Evolutionary conservation across 2,329 filamentous ascomycete species (phyloP), one percentile per base, ranked within the genome.

Genomic region (Fusarium brevicatenulatum): DNA sequence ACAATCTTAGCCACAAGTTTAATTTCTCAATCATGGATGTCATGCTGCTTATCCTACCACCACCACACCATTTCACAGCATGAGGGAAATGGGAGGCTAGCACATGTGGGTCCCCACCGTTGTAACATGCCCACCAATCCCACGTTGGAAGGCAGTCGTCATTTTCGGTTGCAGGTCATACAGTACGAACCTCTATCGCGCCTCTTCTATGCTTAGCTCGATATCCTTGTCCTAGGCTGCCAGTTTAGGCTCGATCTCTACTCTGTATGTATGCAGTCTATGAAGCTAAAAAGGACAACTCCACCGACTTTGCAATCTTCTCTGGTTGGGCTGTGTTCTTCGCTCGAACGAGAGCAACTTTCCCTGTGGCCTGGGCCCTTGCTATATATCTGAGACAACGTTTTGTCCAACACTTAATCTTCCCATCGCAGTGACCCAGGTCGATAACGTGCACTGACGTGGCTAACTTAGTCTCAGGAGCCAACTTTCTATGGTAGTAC

Each of bases 101-200:
- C 49, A 69, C 59, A 68, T 66, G 74, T 75, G 74, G 53, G 28
- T 25, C 70, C 36, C 39, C 64, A 55, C 67, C 42, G 60, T 66
- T 74, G 37, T 10, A 52, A 36, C 57, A 67, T 50, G 25, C 55
- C 70, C 67, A 65, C 75, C 75, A 77, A 77, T 77, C 72, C 67
- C 57, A 59, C 43, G 34, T 40, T 39, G 44, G 15, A 49, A 30
- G 46, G 28, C 55, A 47, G 72, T 56, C 62, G 57, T 75, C 75
- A 72, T 72, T 59, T 63, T 67, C 60, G 42, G 57, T 52, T 58
- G 42, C 62, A 63, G 64, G 16, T 75, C 70, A 65, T 75, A 23
- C 15, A 50, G 16, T 34, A 75, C 66, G 56, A 77, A 77, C 57
- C 50, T 58, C 54, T 75, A 66, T 72, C 61, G 37, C 66, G 63